A percentile compares a stretch with the other conserved stretches of the same genome.
phyloP scores from a whole-genome alignment of 2,329 filamentous ascomycete species.

The Colletotrichum liaoningense region DNA sequence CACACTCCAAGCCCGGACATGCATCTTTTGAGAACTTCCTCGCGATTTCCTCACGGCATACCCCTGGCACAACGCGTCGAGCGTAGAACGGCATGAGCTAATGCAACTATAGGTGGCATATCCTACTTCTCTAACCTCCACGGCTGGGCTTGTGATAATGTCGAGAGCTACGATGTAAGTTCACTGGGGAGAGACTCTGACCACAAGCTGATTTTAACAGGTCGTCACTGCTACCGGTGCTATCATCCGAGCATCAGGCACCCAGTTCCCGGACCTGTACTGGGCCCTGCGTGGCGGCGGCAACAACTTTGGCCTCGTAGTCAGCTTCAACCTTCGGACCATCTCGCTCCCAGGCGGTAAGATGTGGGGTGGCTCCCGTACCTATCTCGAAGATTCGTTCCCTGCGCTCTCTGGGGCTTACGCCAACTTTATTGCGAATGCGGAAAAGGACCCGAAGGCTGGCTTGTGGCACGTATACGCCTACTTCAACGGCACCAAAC shows the following conservation, averaged over 20 bases:
- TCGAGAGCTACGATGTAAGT: constrained; percentile 39
- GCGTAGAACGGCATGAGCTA: neutral
- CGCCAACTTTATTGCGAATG: constrained; percentile 43
- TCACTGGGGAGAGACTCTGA: no score
- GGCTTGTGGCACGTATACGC: constrained; percentile 46
- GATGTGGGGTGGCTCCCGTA: constrained; percentile 51
- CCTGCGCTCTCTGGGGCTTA: constrained; percentile 45
- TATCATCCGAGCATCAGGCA: constrained; percentile 53
- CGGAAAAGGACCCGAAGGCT: constrained; percentile 47
- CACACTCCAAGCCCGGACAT: no score
- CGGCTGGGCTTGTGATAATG: constrained; percentile 58
- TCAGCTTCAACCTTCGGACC: constrained; percentile 57
- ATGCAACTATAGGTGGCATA: constrained; percentile 23
- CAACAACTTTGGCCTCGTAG: constrained; percentile 68
- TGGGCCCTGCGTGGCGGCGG: constrained; percentile 68
- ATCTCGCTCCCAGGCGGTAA: constrained; percentile 45
- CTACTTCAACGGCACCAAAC: constrained; percentile 33
- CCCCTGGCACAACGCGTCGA: neutral
- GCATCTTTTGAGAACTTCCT: no score
- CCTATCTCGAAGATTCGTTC: constrained; percentile 45
- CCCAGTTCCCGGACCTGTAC: constrained; percentile 62
- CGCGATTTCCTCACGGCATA: no score
- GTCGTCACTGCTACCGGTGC: constrained; percentile 58
- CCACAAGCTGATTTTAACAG: constrained; percentile 22
- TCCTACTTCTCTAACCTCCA: constrained; percentile 43